Evolutionary conservation across 1,139 yeast species (phyloP).

Genomic region (Lodderomyces beijingensis): DNA sequence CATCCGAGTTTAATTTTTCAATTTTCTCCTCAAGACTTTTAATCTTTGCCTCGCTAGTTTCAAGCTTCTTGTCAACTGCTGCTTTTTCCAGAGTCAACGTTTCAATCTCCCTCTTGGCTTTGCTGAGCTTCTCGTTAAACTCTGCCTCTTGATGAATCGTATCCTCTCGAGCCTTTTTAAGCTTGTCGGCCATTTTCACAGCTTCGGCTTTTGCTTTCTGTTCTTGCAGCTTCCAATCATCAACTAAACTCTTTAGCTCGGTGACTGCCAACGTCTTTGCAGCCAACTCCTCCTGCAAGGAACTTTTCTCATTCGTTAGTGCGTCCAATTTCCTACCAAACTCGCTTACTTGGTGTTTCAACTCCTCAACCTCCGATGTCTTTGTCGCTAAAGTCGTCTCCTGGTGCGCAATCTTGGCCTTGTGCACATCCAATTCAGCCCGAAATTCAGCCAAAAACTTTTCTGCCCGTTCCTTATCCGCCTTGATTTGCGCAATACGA

Average conservation of each 20-base stretch:
- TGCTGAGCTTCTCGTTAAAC: neutral
- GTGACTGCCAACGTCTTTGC: neutral
- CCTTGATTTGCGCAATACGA: constrained; percentile 18
- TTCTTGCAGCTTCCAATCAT: neutral
- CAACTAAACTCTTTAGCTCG: neutral
- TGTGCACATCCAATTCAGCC: neutral
- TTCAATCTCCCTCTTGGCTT: neutral
- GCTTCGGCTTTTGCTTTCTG: neutral
- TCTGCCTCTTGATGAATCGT: constrained; percentile 2
- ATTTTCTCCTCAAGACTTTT: constrained; percentile 2
- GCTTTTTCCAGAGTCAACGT: neutral
- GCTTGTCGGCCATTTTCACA: constrained; percentile 2
- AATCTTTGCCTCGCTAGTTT: neutral
- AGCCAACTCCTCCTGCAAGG: neutral
- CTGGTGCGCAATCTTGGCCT: neutral
- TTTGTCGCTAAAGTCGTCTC: neutral
- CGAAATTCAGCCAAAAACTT: neutral
- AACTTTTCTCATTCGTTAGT: neutral
- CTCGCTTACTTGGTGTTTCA: neutral
- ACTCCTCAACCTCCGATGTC: neutral
- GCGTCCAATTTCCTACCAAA: neutral
- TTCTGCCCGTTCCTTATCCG: neutral
- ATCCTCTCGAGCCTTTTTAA: constrained; percentile 3
- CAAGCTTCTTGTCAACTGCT: neutral
- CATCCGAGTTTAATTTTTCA: neutral